Conservation (phyloP, 179 eudicot genomes). For the Drosera spatulata region DNA sequence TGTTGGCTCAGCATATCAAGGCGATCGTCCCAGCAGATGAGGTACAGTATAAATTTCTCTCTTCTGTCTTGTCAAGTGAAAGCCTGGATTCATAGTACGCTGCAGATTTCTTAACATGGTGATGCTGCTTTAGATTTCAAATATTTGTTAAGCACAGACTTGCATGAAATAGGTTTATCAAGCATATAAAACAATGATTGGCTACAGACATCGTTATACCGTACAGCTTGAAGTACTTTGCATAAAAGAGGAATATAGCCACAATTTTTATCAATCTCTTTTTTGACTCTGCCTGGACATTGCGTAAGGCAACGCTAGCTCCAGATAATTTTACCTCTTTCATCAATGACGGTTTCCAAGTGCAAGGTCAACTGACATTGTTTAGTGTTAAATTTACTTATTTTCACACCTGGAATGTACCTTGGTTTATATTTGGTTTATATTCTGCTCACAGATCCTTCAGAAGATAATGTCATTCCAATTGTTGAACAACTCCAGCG, state of each 20-base stretch:
- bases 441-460: slow-evolving; percentile 78
- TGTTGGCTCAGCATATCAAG: slow-evolving; percentile 66
- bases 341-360: too few relatives aligned
- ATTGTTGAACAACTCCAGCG: slow-evolving; percentile 70
- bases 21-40: slow-evolving; percentile 88
- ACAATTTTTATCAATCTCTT: too few relatives aligned
- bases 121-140: neutral
- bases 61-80: neutral
- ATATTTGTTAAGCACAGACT: too few relatives aligned
- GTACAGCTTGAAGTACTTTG: too few relatives aligned
- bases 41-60: slow-evolving; percentile 24
- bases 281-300: too few relatives aligned
- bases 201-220: too few relatives aligned
- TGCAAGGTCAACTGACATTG: neutral
- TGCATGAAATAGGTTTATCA: too few relatives aligned
- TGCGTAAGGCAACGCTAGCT: too few relatives aligned
- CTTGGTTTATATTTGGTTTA: neutral
- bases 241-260: too few relatives aligned
- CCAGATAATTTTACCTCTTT: too few relatives aligned
- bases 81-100: too few relatives aligned
- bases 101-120: neutral
- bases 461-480: slow-evolving; percentile 66
- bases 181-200: too few relatives aligned
- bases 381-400: neutral
- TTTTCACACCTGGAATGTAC: neutral